Conservation (phyloP, 2,329 filamentous ascomycete genomes). For the Myriosclerotinia scirpicola region DNA sequence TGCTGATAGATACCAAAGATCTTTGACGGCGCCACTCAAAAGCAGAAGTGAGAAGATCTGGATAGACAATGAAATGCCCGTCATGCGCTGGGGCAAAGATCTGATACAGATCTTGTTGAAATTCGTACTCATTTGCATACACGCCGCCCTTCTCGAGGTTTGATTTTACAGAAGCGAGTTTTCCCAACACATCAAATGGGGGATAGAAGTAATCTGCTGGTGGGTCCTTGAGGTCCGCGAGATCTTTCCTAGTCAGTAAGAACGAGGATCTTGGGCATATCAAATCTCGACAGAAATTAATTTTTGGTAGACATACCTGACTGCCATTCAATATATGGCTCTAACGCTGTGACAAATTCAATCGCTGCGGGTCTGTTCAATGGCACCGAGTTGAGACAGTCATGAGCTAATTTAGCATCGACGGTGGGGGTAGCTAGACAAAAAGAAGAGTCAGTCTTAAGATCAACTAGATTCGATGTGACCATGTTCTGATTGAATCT, state of each 20-base stretch:
- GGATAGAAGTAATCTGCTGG: conserved; percentile 53
- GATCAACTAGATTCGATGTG: not conserved
- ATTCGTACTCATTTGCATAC: conserved; percentile 55
- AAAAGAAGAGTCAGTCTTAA: conserved; percentile 10
- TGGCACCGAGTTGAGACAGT: conserved; percentile 39
- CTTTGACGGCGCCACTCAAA: conserved; percentile 52
- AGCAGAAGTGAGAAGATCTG: conserved; percentile 52
- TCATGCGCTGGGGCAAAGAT: conserved; percentile 59
- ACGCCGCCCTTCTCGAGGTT: conserved; percentile 43
- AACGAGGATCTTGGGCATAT: not conserved
- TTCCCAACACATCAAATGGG: conserved; percentile 49
- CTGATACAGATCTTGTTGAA: conserved; percentile 54
- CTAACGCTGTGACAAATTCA: conserved; percentile 32
- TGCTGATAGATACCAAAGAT: conserved; percentile 59
- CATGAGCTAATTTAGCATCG: conserved; percentile 36
- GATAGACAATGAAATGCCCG: conserved; percentile 60
- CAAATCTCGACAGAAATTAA: not conserved
- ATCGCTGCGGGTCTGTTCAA: conserved; percentile 35
- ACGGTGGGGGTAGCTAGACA: conserved; percentile 35
- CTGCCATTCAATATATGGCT: conserved; percentile 39
- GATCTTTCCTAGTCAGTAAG: conserved; percentile 30
- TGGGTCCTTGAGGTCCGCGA: conserved; percentile 48
- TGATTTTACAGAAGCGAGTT: conserved; percentile 47
- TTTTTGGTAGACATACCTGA: conserved; percentile 30
- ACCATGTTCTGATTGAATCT: not conserved